A percentile compares a stretch with the other conserved stretches of the same genome.
phyloP scores from a whole-genome alignment of 805 yeast genomes.

The Yamadazyma nakazawae region DNA sequence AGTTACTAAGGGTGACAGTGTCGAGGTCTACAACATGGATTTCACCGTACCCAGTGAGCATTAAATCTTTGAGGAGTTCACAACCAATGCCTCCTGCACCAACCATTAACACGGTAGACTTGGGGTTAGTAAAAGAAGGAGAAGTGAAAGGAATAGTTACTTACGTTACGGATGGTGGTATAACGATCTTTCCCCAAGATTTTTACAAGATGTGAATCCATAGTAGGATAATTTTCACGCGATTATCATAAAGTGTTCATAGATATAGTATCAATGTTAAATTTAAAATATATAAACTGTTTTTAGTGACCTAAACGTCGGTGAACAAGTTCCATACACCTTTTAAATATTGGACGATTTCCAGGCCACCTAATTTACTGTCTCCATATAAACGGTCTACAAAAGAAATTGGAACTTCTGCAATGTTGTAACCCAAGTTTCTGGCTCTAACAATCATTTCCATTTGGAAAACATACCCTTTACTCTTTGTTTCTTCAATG shows the following conservation, averaged over 20 bases:
- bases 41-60: constrained; percentile 78
- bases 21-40: constrained; percentile 93
- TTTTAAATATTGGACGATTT: constrained; percentile 70
- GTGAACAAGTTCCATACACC: constrained; percentile 73
- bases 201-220: constrained; percentile 40
- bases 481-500: constrained; percentile 64
- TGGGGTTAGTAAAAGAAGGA: neutral
- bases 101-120: constrained; percentile 66
- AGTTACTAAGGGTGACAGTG: constrained; percentile 87
- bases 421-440: constrained; percentile 66
- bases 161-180: constrained; percentile 5
- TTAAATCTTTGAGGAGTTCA: constrained; percentile 77
- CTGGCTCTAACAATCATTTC: constrained; percentile 85
- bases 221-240: constrained; percentile 12
- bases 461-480: constrained; percentile 85
- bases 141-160: neutral
- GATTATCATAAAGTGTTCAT: neutral
- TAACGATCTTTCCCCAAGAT: constrained; percentile 25
- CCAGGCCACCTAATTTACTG: constrained; percentile 76
- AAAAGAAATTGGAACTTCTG: constrained; percentile 75
- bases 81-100: constrained; percentile 99
- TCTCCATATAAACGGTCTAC: constrained; percentile 81
- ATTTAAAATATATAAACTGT: neutral
- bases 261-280: neutral
- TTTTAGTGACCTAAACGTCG: constrained; percentile 39